Conservation (phyloP, 371 early-diverging fungal species). For the Apophysomyces sp. region DNA sequence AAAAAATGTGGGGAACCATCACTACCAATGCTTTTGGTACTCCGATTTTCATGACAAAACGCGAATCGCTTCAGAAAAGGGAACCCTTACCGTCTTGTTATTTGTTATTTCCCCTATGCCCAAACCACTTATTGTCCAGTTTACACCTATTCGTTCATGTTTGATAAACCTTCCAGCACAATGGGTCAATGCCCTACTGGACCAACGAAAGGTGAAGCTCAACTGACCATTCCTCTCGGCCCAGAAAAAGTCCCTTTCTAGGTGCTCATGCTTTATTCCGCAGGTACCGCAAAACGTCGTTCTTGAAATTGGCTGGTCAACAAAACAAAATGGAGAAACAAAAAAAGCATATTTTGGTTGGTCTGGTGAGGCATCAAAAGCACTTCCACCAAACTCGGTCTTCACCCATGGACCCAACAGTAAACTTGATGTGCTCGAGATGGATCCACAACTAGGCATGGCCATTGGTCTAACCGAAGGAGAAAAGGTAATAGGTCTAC, state of each 20-base stretch:
- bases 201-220: slow-evolving; percentile 59
- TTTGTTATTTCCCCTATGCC: slow-evolving; percentile 31
- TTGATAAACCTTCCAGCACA: slow-evolving; percentile 64
- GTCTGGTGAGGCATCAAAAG: slow-evolving; percentile 65
- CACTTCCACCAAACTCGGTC: slow-evolving; percentile 35
- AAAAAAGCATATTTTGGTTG: slow-evolving; percentile 64
- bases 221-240: slow-evolving; percentile 13
- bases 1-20: no score
- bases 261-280: not conserved
- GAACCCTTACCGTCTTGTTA: not conserved
- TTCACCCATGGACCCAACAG: slow-evolving; percentile 42
- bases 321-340: slow-evolving; percentile 10
- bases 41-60: slow-evolving; percentile 12
- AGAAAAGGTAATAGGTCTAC: slow-evolving; percentile 66
- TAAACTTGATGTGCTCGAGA: slow-evolving; percentile 62
- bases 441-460: slow-evolving; percentile 70
- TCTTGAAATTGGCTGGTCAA: slow-evolving; percentile 55
- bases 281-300: slow-evolving; percentile 66
- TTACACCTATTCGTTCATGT: slow-evolving; percentile 59
- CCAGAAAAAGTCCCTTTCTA: slow-evolving; percentile 21
- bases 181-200: slow-evolving; percentile 67
- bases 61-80: not conserved
- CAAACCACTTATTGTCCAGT: slow-evolving; percentile 57
- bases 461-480: slow-evolving; percentile 67
- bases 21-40: no score